phyloP scores from a whole-genome alignment of 2,329 filamentous ascomycete genomes.

The Rhynchosporium secalis region DNA sequence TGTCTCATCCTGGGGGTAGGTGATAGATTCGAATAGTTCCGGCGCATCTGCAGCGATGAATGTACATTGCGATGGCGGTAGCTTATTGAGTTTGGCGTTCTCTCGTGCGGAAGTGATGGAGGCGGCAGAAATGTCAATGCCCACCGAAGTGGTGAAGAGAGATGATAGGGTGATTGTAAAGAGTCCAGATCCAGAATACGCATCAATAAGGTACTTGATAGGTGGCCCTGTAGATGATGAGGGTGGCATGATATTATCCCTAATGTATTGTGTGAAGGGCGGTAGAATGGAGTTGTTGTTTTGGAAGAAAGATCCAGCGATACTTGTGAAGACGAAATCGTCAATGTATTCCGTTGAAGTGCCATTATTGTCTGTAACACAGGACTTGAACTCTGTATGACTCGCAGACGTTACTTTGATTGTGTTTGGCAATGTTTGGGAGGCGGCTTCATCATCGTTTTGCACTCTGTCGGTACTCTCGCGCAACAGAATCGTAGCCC shows the following conservation, averaged over 20 bases:
- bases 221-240: conserved; percentile 40
- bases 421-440: conserved; percentile 34
- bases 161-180: conserved; percentile 92
- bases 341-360: conserved; percentile 86
- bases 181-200: conserved; percentile 94
- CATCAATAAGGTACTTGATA: conserved; percentile 90
- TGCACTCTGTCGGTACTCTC: conserved; percentile 74
- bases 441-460: conserved; percentile 44
- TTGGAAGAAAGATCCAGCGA: conserved; percentile 94
- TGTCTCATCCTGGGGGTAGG: conserved; percentile 76
- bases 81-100: conserved; percentile 77
- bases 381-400: conserved; percentile 79
- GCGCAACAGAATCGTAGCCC: conserved; percentile 84
- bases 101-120: conserved; percentile 76
- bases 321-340: conserved; percentile 79
- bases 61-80: conserved; percentile 65
- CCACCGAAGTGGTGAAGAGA: conserved; percentile 79
- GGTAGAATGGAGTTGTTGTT: conserved; percentile 99
- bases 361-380: conserved; percentile 82
- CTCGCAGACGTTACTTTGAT: conserved; percentile 44
- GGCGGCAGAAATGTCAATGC: conserved; percentile 82
- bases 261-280: conserved; percentile 82
- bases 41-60: conserved; percentile 91
- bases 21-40: conserved; percentile 75
- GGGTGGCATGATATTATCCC: conserved; percentile 69